Evolutionary conservation across 179 eudicot species (phyloP).

Genomic region (Dionaea muscipula): DNA sequence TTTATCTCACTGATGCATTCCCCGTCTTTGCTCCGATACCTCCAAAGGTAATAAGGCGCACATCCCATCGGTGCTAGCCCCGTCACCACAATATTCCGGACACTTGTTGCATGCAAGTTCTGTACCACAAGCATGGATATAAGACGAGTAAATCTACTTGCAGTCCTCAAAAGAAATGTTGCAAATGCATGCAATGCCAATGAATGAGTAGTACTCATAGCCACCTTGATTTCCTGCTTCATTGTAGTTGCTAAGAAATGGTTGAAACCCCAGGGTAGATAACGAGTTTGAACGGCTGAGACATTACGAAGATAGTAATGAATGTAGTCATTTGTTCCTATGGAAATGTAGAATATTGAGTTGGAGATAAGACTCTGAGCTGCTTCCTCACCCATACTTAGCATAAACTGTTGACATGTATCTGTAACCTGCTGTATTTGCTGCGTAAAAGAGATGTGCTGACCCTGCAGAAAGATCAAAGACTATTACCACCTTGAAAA

Average conservation of each 20-base stretch:
- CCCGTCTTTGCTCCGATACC: conserved; percentile 42
- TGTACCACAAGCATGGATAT: no score
- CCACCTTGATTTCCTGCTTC: conserved; percentile 61
- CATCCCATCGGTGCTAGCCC: conserved; percentile 88
- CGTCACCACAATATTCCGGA: conserved; percentile 63
- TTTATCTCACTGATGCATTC: conserved; percentile 61
- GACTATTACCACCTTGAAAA: not conserved
- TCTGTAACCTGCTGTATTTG: conserved; percentile 75
- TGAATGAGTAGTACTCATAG: not conserved
- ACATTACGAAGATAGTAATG: conserved; percentile 77
- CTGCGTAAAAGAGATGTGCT: conserved; percentile 64
- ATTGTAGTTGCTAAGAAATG: conserved; percentile 41
- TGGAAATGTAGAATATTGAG: conserved; percentile 67
- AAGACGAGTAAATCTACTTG: not conserved
- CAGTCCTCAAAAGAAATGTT: not conserved
- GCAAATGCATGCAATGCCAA: not conserved
- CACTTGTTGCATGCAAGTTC: conserved; percentile 50
- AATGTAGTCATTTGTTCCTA: conserved; percentile 79
- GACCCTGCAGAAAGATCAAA: conserved; percentile 40
- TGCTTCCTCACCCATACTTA: conserved; percentile 55
- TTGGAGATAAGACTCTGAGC: conserved; percentile 43
- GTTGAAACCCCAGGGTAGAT: conserved; percentile 64
- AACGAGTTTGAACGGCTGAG: conserved; percentile 56
- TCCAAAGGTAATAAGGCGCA: conserved; percentile 75
- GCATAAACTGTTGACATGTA: conserved; percentile 56